Conservation (phyloP, 208 protist genomes). For the Acanthamoeba culbertsoni region DNA sequence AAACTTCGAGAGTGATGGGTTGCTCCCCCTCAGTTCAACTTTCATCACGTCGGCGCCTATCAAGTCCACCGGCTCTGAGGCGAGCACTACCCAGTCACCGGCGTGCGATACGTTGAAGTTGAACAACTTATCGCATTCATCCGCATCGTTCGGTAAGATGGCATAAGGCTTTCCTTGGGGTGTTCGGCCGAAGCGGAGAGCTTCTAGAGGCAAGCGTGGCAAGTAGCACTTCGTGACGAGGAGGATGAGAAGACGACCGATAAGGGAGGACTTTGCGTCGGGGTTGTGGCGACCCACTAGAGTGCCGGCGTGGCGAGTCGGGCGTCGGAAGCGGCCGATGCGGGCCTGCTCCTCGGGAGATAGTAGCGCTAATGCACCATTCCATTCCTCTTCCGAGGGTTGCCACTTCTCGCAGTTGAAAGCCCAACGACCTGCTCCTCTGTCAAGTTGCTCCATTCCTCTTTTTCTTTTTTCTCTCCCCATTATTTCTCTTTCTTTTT, state of each 20-base stretch:
- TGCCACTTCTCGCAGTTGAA: slow-evolving; percentile 19
- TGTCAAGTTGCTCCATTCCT: not conserved
- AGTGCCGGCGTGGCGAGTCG: not conserved
- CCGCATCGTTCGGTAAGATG: not conserved
- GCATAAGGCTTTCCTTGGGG: slow-evolving; percentile 36
- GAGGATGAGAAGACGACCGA: slow-evolving; percentile 35
- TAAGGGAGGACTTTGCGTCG: slow-evolving; percentile 43
- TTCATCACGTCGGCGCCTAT: slow-evolving; percentile 56
- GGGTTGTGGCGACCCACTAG: slow-evolving; percentile 43
- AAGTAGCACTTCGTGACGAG: not conserved
- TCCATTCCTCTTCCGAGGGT: slow-evolving; percentile 13
- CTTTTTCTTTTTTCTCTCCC: not conserved
- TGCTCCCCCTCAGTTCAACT: slow-evolving; percentile 7
- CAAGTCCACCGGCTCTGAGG: not conserved
- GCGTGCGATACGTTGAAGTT: slow-evolving; percentile 60
- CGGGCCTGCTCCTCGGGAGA: not conserved
- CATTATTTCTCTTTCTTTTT: not conserved
- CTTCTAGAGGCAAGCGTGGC: not conserved
- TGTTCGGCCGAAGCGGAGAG: slow-evolving; percentile 5
- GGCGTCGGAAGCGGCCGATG: slow-evolving; percentile 24
- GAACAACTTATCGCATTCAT: not conserved
- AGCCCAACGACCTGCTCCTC: not conserved
- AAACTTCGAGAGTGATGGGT: not conserved
- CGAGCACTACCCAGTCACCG: slow-evolving; percentile 53
- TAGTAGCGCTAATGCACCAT: not conserved